Evolutionary conservation across 73 alveolate species (phyloP).

Genomic region (Blepharisma stoltei): DNA sequence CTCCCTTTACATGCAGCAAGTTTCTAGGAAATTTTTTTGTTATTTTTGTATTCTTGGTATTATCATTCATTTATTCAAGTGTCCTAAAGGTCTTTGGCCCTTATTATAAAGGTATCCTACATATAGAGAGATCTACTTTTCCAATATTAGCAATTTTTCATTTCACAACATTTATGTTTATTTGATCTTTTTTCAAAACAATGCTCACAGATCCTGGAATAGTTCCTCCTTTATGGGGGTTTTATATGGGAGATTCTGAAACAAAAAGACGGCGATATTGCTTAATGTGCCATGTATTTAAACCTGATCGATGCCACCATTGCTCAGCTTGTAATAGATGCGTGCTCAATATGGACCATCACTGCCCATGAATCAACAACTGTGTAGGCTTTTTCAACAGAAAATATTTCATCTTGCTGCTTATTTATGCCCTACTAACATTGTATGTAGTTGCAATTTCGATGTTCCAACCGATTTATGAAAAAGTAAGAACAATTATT

Average conservation of each 20-base stretch:
- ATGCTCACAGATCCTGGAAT: conserved; percentile 79
- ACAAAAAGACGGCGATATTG: conserved; percentile 79
- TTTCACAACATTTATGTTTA: conserved; percentile 46
- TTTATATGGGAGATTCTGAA: conserved; percentile 81
- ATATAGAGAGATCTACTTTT: neutral
- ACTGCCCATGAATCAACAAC: conserved; percentile 64
- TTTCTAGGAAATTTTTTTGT: conserved; percentile 1
- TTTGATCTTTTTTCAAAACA: conserved; percentile 61
- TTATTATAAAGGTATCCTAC: neutral
- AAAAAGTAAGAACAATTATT: neutral
- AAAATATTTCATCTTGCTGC: conserved; percentile 43
- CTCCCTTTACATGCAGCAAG: conserved; percentile 9
- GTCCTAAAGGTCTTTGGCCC: neutral
- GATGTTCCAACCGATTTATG: conserved; percentile 13
- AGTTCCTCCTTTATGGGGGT: conserved; percentile 89
- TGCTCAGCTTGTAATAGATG: conserved; percentile 62
- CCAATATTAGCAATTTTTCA: conserved; percentile 30
- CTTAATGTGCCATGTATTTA: conserved; percentile 37
- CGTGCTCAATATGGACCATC: conserved; percentile 69
- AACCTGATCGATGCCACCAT: conserved; percentile 66
- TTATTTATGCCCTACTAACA: conserved; percentile 33
- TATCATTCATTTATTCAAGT: neutral
- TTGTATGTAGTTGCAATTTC: conserved; percentile 13
- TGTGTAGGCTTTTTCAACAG: conserved; percentile 59
- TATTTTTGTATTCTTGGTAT: neutral